These are phyloP conservation scores for Cyclotella choctawhatcheeana DNA, from an alignment of 108 stramenopile genomes.

Conservation along the genomic window DNA sequence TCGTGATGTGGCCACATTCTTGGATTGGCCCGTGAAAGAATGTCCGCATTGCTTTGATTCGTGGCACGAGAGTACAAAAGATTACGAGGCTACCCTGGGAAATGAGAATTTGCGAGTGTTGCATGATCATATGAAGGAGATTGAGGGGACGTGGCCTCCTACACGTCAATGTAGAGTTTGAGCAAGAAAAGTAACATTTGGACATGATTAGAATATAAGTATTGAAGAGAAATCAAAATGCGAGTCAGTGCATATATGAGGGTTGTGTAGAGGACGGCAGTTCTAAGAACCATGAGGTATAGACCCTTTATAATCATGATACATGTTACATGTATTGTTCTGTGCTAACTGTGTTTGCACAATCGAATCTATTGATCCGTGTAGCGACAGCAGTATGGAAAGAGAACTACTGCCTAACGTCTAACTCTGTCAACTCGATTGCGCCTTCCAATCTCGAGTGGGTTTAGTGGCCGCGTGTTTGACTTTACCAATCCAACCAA, in stretches of 20 bases:
- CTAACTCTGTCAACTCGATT: conserved; percentile 12
- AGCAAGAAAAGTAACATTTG: background rate
- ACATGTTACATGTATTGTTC: background rate
- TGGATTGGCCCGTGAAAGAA: conserved; percentile 31
- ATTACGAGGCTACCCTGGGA: conserved; percentile 15
- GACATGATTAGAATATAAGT: background rate
- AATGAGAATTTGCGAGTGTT: conserved; percentile 7
- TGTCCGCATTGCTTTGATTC: conserved; percentile 34
- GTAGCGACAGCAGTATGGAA: too few relatives aligned
- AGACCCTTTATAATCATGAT: background rate
- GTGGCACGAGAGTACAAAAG: conserved; percentile 44
- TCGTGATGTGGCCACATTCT: conserved; percentile 22
- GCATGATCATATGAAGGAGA: conserved; percentile 22
- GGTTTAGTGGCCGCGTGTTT: conserved; percentile 2
- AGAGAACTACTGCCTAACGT: background rate
- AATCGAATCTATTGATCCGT: background rate
- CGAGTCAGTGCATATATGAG: too few relatives aligned
- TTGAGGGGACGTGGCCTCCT: conserved; percentile 40
- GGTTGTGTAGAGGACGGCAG: too few relatives aligned
- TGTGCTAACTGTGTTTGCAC: background rate
- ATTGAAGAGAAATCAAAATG: too few relatives aligned
- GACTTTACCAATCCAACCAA: conserved; percentile 1
- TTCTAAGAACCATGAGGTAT: too few relatives aligned
- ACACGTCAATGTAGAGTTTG: conserved; percentile 19
- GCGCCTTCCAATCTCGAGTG: background rate